A percentile compares a stretch with the other conserved stretches of the same genome.
phyloP scores from a whole-genome alignment of 306 rosid genomes.

The Ammopiptanthus mongolicus region DNA sequence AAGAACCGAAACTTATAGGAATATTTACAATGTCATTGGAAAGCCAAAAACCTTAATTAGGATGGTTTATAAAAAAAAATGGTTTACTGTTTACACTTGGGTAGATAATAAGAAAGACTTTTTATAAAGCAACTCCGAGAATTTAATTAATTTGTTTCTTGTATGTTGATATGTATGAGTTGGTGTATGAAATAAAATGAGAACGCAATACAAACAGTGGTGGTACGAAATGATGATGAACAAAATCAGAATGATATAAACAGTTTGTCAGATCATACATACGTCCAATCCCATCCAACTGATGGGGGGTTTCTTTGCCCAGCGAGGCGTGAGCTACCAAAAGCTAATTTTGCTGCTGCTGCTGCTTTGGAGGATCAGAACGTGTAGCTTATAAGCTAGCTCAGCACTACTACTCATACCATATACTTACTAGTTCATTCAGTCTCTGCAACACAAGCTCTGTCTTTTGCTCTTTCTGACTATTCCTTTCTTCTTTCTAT shows the following conservation, averaged over 20 bases:
- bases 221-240: neutral
- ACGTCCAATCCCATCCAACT: slow-evolving; percentile 73
- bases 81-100: too few species aligned
- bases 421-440: too few species aligned
- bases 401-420: neutral
- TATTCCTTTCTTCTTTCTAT: slow-evolving; percentile 38
- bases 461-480: slow-evolving; percentile 25
- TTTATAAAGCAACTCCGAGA: neutral
- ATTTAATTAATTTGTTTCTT: neutral
- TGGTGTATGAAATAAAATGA: neutral
- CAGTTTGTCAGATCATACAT: slow-evolving; percentile 49
- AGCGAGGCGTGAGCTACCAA: slow-evolving; percentile 56
- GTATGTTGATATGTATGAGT: neutral
- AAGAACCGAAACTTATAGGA: too few species aligned
- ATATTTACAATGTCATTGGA: too few species aligned
- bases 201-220: neutral
- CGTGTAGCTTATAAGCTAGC: neutral
- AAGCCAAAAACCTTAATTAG: too few species aligned
- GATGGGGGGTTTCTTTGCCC: slow-evolving; percentile 30
- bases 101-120: neutral
- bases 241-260: slow-evolving; percentile 20
- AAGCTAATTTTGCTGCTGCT: slow-evolving; percentile 20
- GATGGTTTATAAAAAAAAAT: too few species aligned
- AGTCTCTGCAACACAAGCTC: too few species aligned
- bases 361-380: slow-evolving; percentile 14